Conservation (phyloP, 768 basidiomycete genomes). For the Mycena metata region DNA sequence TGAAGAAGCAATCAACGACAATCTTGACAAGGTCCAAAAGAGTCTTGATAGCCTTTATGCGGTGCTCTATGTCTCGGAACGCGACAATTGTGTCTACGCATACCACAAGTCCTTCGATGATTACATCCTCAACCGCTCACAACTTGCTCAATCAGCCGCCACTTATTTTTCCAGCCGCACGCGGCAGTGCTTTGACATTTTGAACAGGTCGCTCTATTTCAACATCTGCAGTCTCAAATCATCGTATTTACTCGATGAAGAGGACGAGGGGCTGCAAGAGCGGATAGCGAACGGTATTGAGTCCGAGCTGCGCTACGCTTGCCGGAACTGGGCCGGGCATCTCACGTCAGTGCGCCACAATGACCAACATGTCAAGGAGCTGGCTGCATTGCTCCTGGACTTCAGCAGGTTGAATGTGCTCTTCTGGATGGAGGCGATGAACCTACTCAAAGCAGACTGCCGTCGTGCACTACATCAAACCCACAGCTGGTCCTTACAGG, state of each 20-base stretch:
- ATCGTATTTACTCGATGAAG: conserved; percentile 7
- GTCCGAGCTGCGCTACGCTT: conserved; percentile 16
- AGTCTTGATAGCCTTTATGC: conserved; percentile 12
- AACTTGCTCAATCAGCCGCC: neutral
- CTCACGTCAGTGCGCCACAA: neutral
- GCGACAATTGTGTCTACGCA: conserved; percentile 7
- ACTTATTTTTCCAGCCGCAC: conserved; percentile 5
- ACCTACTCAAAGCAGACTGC: conserved; percentile 6
- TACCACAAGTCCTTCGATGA: conserved; percentile 26
- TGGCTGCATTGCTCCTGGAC: neutral
- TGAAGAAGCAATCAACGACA: too few relatives aligned
- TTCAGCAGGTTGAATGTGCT: conserved; percentile 10
- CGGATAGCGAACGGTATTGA: neutral
- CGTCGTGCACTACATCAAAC: neutral
- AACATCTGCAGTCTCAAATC: conserved; percentile 18
- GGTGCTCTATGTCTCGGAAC: conserved; percentile 12
- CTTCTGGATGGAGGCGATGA: conserved; percentile 25
- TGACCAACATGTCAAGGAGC: neutral
- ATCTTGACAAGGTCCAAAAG: conserved; percentile 15
- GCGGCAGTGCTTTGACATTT: neutral
- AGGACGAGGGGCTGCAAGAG: neutral
- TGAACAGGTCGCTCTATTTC: conserved; percentile 11
- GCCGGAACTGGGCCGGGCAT: conserved; percentile 9
- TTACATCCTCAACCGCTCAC: conserved; percentile 3
- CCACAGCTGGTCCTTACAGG: too few relatives aligned